phyloP scores from a whole-genome alignment of 768 basidiomycete species.

The Boletales sp. region DNA sequence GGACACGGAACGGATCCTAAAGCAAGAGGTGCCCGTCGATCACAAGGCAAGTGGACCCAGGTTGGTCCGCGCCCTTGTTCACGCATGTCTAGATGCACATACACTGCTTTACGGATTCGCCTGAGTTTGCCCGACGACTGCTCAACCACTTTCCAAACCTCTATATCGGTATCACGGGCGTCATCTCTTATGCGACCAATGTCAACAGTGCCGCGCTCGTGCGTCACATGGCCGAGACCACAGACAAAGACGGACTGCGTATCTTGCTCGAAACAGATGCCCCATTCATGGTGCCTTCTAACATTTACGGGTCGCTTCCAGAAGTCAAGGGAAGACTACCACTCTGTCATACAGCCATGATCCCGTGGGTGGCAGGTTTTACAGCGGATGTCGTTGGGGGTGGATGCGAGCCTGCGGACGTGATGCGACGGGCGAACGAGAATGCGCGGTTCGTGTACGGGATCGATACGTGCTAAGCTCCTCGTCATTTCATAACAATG shows the following conservation, averaged over 20 bases:
- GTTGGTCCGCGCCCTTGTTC: no score
- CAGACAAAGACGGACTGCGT: slow-evolving; percentile 32
- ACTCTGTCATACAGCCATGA: slow-evolving; percentile 74
- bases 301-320: slow-evolving; percentile 58
- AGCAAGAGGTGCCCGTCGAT: slow-evolving; percentile 67
- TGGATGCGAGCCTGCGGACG: slow-evolving; percentile 50
- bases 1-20: slow-evolving; percentile 76
- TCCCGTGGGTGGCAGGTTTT: slow-evolving; percentile 82
- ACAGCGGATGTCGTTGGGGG: slow-evolving; percentile 47
- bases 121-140: slow-evolving; percentile 66
- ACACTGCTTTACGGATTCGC: slow-evolving; percentile 85
- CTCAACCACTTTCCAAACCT: slow-evolving; percentile 34
- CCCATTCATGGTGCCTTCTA: slow-evolving; percentile 82
- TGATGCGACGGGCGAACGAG: slow-evolving; percentile 59
- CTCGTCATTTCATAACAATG: no score
- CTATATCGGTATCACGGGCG: no score
- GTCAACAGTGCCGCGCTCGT: no score
- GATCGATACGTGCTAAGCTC: slow-evolving; percentile 3
- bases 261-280: slow-evolving; percentile 83
- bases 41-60: slow-evolving; percentile 44
- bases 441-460: slow-evolving; percentile 67
- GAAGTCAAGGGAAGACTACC: slow-evolving; percentile 57
- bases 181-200: no score
- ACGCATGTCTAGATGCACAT: slow-evolving; percentile 37
- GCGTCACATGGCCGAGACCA: slow-evolving; percentile 3